These are phyloP conservation scores for Herpetomonas tarakana DNA, from an alignment of 208 protist genomes.

Conservation along the genomic window DNA sequence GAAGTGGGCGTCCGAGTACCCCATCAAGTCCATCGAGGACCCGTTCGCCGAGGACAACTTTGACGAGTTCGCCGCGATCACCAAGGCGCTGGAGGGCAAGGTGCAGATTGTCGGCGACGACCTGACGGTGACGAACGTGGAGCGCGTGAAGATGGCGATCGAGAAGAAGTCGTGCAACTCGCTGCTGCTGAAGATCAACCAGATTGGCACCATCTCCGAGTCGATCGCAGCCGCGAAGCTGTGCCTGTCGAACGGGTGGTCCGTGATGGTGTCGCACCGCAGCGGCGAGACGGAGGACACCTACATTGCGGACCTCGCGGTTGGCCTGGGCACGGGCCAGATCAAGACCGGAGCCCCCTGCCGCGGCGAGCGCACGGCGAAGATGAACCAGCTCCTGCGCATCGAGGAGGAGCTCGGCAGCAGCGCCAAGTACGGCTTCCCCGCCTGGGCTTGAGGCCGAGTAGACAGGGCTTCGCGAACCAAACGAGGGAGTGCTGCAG, in stretches of 20 bases:
- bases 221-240: constrained; percentile 95
- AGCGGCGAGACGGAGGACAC: constrained; percentile 99
- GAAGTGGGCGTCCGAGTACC: constrained; percentile 90
- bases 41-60: constrained; percentile 99
- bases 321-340: constrained; percentile 95
- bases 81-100: constrained; percentile 57
- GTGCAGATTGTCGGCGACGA: constrained; percentile 99
- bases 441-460: constrained; percentile 59
- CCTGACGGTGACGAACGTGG: constrained; percentile 97
- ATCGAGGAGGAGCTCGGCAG: constrained; percentile 96
- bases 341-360: constrained; percentile 99
- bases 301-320: constrained; percentile 98
- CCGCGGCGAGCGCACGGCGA: constrained; percentile 96
- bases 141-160: constrained; percentile 93
- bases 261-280: constrained; percentile 94
- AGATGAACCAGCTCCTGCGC: constrained; percentile 99
- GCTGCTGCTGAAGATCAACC: constrained; percentile 99
- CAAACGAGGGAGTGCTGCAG: no score
- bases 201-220: constrained; percentile 98
- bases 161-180: constrained; percentile 94
- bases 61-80: constrained; percentile 89
- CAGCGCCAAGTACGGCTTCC: constrained; percentile 70
- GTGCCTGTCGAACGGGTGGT: constrained; percentile 75
- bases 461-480: no score
- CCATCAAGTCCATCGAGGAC: constrained; percentile 99